phyloP scores from a whole-genome alignment of 2,329 filamentous ascomycete species.

The Cercospora janseana region DNA sequence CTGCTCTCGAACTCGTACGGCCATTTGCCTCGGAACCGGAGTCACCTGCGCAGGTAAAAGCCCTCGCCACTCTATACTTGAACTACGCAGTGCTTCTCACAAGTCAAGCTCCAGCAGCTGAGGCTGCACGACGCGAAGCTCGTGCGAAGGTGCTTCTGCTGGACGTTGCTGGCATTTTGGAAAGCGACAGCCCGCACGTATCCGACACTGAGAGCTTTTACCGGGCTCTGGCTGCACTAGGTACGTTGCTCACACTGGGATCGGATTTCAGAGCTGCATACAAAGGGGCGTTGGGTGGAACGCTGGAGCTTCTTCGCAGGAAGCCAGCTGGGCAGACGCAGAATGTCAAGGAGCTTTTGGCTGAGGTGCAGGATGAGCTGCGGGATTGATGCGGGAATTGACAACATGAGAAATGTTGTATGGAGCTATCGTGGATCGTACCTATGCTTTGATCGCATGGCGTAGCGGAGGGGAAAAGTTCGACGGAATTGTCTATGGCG shows the following conservation, averaged over 20 bases:
- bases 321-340: constrained; percentile 58
- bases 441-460: constrained; percentile 2
- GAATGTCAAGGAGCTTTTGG: constrained; percentile 58
- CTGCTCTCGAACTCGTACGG: constrained; percentile 62
- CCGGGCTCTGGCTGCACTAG: constrained; percentile 75
- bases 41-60: constrained; percentile 69
- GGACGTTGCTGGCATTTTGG: constrained; percentile 34
- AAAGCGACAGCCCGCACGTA: constrained; percentile 47
- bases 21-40: constrained; percentile 56
- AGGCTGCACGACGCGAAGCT: constrained; percentile 33
- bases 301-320: constrained; percentile 46
- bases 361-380: constrained; percentile 57
- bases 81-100: constrained; percentile 78
- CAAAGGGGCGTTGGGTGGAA: constrained; percentile 57
- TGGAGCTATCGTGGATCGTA: background rate
- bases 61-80: constrained; percentile 75
- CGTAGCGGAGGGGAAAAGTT: background rate
- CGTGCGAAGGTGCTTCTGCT: constrained; percentile 35
- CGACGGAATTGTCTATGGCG: too few species aligned
- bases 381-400: constrained; percentile 8
- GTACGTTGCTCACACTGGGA: constrained; percentile 69
- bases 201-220: constrained; percentile 81
- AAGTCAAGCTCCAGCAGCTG: constrained; percentile 30
- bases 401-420: background rate
- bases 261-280: constrained; percentile 57